Base-by-base conservation (phyloP, 169 alveolate species). In the Cryptosporidium viatorum region DNA sequence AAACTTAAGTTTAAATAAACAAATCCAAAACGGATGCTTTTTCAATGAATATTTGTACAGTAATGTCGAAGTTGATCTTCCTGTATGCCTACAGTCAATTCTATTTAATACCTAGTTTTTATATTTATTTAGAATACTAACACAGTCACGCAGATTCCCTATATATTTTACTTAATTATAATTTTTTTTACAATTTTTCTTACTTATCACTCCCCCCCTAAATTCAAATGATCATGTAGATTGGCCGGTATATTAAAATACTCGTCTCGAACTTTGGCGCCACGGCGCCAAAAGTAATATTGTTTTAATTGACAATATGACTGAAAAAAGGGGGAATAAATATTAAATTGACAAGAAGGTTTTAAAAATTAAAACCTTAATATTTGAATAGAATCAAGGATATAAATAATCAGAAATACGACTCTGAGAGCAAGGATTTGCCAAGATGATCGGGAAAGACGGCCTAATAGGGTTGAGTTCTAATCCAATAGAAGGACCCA, bases 201-300 rank as follows among this genome's bases (percentile, higher is more conserved):
- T 55, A 26, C 23, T 37, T 16, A 7, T n/a, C 16, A 7, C 8
- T 69, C 2, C 23, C 12, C 12, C 6, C 6, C 12, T 48, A 12
- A 12, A 1, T 14, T 6, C 51, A 43, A 43, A 43, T 43, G 14
- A 43, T 43, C 51, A 48, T 48, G 21, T 48, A 48, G 14, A 31
- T 10, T 41, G 12, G 55, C 80, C 80, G 80, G 80, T 69, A 69
- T 67, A 69, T 41, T 16, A 16, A 16, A 8, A 26, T 29, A 29
- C 85, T 23, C 85, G 85, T 71, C 85, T 71, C 85, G 60, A 35
- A 71, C 6, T 16, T 1, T 65, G 71, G 71, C 71, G 71, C 71
- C 51, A 31, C 9, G 85, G 85, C 85, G 85, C 69, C 85, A 71
- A 51, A 51, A 31, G 12, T 65, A 9, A 18, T 39, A 29, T 69